Evolutionary conservation across 2,329 filamentous ascomycete species (phyloP).

Genomic region (Colletotrichum siamense): DNA sequence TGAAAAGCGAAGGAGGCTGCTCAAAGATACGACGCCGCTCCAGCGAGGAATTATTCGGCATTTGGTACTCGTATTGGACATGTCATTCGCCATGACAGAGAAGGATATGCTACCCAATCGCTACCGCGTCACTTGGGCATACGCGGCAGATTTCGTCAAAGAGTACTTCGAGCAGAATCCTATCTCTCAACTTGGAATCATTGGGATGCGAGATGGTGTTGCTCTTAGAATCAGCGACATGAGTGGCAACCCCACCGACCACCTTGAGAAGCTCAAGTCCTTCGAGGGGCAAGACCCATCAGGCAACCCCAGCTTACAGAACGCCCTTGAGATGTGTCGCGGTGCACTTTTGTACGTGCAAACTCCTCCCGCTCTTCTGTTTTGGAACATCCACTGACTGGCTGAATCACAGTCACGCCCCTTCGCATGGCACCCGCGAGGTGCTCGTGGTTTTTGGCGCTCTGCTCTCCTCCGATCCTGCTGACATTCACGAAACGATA

Average conservation of each 20-base stretch:
- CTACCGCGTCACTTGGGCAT: slow-evolving; percentile 81
- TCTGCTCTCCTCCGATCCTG: slow-evolving; percentile 87
- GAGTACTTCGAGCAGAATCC: slow-evolving; percentile 99
- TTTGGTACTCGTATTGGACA: slow-evolving; percentile 86
- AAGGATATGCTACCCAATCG: slow-evolving; percentile 92
- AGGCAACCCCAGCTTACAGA: slow-evolving; percentile 84
- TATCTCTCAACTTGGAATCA: slow-evolving; percentile 90
- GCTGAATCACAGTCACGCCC: slow-evolving; percentile 70
- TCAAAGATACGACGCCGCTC: slow-evolving; percentile 92
- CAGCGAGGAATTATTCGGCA: slow-evolving; percentile 99
- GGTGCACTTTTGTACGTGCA: slow-evolving; percentile 80
- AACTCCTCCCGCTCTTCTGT: background rate
- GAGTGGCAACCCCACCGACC: slow-evolving; percentile 88
- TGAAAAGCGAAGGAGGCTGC: slow-evolving; percentile 78
- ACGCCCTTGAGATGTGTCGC: slow-evolving; percentile 93
- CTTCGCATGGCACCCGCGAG: slow-evolving; percentile 91
- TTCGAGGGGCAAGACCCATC: slow-evolving; percentile 72
- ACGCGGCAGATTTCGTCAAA: slow-evolving; percentile 84
- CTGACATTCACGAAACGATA: slow-evolving; percentile 94
- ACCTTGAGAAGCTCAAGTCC: slow-evolving; percentile 76
- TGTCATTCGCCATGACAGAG: slow-evolving; percentile 92
- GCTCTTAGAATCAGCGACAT: slow-evolving; percentile 87
- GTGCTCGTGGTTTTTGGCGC: slow-evolving; percentile 92
- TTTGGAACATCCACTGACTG: slow-evolving; percentile 17
- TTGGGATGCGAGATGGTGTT: slow-evolving; percentile 93